Percentiles rank a stretch among this genome's conserved stretches.
phyloP scores from a whole-genome alignment of 352 stramenopile genomes.

The Phytophthora constricta region DNA sequence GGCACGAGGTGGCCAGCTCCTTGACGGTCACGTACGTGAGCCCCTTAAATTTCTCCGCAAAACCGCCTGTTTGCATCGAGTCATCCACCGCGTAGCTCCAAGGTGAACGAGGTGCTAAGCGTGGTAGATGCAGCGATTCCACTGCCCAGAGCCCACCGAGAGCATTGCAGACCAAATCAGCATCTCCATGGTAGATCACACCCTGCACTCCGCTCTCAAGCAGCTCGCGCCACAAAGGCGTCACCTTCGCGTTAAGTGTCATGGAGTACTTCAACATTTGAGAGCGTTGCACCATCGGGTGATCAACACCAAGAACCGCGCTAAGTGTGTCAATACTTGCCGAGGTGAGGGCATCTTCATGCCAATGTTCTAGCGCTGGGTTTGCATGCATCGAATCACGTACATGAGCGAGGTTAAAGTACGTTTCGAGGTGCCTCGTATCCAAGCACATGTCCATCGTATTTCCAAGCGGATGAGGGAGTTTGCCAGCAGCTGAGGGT shows the following conservation, averaged over 20 bases:
- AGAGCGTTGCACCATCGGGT: slow-evolving; percentile 36
- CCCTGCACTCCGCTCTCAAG: slow-evolving; percentile 51
- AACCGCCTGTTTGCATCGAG: slow-evolving; percentile 80
- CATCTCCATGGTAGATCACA: slow-evolving; percentile 82
- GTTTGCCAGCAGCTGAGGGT: slow-evolving; percentile 30
- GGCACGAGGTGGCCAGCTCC: slow-evolving; percentile 91
- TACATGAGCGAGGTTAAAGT: slow-evolving; percentile 76
- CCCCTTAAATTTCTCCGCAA: slow-evolving; percentile 83
- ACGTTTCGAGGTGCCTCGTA: slow-evolving; percentile 60
- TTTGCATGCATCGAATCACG: slow-evolving; percentile 83
- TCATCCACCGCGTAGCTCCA: slow-evolving; percentile 52
- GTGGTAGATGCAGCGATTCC: slow-evolving; percentile 62
- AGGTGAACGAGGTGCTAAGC: slow-evolving; percentile 40
- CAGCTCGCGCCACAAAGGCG: slow-evolving; percentile 63
- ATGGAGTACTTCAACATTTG: slow-evolving; percentile 60
- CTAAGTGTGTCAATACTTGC: slow-evolving; percentile 43
- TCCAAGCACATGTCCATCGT: slow-evolving; percentile 77
- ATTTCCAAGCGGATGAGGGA: slow-evolving; percentile 74
- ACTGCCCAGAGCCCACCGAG: slow-evolving; percentile 73
- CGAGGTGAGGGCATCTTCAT: slow-evolving; percentile 51
- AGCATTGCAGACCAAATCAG: slow-evolving; percentile 74
- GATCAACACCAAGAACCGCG: slow-evolving; percentile 43
- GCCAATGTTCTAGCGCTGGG: slow-evolving; percentile 48
- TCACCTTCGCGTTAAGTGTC: slow-evolving; percentile 56
- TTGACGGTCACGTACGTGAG: slow-evolving; percentile 92